Conservation (phyloP, 305 asterid genomes). For the Fraxinus xanthoxyloides region DNA sequence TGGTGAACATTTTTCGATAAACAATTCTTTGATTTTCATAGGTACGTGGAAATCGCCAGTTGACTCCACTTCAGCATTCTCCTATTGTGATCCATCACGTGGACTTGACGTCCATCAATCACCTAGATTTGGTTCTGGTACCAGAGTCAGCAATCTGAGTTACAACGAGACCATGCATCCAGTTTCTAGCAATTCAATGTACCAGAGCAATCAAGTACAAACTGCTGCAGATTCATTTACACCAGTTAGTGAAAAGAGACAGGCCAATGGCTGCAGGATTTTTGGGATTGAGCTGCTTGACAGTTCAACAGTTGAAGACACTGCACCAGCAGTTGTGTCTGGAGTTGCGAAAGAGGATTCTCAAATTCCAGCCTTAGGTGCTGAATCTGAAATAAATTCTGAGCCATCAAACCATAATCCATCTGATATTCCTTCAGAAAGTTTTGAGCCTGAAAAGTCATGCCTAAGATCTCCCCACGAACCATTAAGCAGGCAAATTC, state of each 20-base stretch:
- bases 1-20: not conserved
- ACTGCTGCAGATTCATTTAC: conserved; percentile 51
- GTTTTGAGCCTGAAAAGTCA: conserved; percentile 81
- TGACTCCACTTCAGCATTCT: conserved; percentile 55
- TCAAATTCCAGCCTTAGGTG: conserved; percentile 38
- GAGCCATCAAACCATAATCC: conserved; percentile 49
- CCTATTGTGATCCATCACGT: conserved; percentile 46
- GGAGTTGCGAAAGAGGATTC: conserved; percentile 48
- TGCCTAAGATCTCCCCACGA: conserved; percentile 73
- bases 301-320: conserved; percentile 46
- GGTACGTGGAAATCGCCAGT: conserved; percentile 69
- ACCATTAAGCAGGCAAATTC: conserved; percentile 56
- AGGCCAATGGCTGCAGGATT: conserved; percentile 64
- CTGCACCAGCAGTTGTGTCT: conserved; percentile 38
- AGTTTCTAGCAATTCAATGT: conserved; percentile 39
- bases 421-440: conserved; percentile 61
- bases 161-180: conserved; percentile 44
- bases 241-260: conserved; percentile 65
- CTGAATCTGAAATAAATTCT: conserved; percentile 58
- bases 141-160: conserved; percentile 41
- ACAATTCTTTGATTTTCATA: conserved; percentile 21
- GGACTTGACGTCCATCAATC: conserved; percentile 49
- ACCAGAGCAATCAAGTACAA: conserved; percentile 57
- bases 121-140: conserved; percentile 47
- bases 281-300: conserved; percentile 78